Evolutionary conservation across 805 yeast genomes (phyloP).

Genomic region (Wickerhamiella sergipiensis): DNA sequence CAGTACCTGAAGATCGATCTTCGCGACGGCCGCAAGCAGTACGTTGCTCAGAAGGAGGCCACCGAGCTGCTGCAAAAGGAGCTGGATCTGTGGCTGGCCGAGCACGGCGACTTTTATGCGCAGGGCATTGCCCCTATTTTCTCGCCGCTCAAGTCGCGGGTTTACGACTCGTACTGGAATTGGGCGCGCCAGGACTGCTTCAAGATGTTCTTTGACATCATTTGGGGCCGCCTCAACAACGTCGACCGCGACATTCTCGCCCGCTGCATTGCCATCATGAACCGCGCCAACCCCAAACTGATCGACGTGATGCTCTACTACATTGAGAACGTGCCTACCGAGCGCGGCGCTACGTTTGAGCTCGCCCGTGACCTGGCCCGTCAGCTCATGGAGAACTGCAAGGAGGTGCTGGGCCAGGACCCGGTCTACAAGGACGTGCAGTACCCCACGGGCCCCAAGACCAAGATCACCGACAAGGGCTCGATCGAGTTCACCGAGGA

Average conservation of each 20-base stretch:
- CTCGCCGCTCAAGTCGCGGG: slow-evolving; percentile 85
- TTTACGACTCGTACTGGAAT: slow-evolving; percentile 96
- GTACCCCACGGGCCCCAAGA: slow-evolving; percentile 90
- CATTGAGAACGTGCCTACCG: slow-evolving; percentile 70
- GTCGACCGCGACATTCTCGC: slow-evolving; percentile 93
- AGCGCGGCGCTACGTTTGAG: slow-evolving; percentile 83
- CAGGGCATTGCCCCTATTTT: slow-evolving; percentile 83
- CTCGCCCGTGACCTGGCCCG: slow-evolving; percentile 83
- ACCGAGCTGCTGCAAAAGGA: slow-evolving; percentile 72
- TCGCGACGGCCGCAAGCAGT: slow-evolving; percentile 78
- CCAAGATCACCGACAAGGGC: slow-evolving; percentile 78
- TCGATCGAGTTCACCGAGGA: slow-evolving; percentile 72
- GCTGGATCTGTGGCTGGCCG: slow-evolving; percentile 82
- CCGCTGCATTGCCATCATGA: slow-evolving; percentile 95
- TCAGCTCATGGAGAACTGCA: slow-evolving; percentile 90
- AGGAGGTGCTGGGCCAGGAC: slow-evolving; percentile 59
- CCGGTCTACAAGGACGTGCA: slow-evolving; percentile 95
- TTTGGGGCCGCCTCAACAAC: slow-evolving; percentile 80
- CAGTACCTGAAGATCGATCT: slow-evolving; percentile 88
- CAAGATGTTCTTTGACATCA: slow-evolving; percentile 86
- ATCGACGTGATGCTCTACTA: slow-evolving; percentile 95
- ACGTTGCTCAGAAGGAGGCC: slow-evolving; percentile 73
- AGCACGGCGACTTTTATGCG: slow-evolving; percentile 87
- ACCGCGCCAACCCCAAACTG: slow-evolving; percentile 85
- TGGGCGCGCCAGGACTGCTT: slow-evolving; percentile 98